These are phyloP conservation scores for Cercospora sp. DNA, from an alignment of 2,329 filamentous ascomycete species.

Conservation along the genomic window DNA sequence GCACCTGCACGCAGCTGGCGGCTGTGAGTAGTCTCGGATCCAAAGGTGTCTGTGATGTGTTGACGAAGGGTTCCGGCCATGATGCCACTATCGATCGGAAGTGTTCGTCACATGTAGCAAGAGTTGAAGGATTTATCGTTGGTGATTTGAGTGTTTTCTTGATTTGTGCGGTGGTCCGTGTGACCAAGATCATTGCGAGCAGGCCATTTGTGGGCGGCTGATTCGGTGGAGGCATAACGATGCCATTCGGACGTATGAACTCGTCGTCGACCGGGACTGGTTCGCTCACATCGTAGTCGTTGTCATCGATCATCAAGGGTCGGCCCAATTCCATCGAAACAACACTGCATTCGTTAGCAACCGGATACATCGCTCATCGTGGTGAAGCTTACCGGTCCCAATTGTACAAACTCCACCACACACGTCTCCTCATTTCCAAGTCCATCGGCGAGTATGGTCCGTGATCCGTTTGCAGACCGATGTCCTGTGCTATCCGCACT, in stretches of 20 bases:
- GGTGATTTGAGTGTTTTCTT: slow-evolving; percentile 68
- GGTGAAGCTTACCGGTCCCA: slow-evolving; percentile 69
- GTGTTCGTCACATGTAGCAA: slow-evolving; percentile 78
- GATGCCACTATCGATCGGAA: slow-evolving; percentile 72
- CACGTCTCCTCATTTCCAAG: slow-evolving; percentile 77
- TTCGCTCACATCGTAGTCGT: slow-evolving; percentile 80
- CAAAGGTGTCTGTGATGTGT: slow-evolving; percentile 64
- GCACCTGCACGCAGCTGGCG: slow-evolving; percentile 75
- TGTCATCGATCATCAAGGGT: slow-evolving; percentile 79
- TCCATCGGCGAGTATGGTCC: slow-evolving; percentile 74
- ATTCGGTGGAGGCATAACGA: slow-evolving; percentile 42
- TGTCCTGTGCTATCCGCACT: slow-evolving; percentile 76
- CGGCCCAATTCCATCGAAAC: slow-evolving; percentile 77
- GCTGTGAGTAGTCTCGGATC: slow-evolving; percentile 74
- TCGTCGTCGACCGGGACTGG: slow-evolving; percentile 81
- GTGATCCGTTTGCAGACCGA: slow-evolving; percentile 75
- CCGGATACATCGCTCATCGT: not conserved
- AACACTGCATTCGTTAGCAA: slow-evolving; percentile 49
- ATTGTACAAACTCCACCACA: slow-evolving; percentile 94
- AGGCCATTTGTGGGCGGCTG: slow-evolving; percentile 66
- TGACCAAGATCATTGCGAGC: slow-evolving; percentile 76
- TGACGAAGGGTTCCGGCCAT: slow-evolving; percentile 74
- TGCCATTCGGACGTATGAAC: slow-evolving; percentile 60
- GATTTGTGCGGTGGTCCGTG: slow-evolving; percentile 73
- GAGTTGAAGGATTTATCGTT: slow-evolving; percentile 63